A percentile compares a stretch with the other conserved stretches of the same genome.
These are phyloP conservation scores for Ulota crispa DNA, from an alignment of 225 moss, liverwort and hornwort genomes.

Conservation along the genomic window DNA sequence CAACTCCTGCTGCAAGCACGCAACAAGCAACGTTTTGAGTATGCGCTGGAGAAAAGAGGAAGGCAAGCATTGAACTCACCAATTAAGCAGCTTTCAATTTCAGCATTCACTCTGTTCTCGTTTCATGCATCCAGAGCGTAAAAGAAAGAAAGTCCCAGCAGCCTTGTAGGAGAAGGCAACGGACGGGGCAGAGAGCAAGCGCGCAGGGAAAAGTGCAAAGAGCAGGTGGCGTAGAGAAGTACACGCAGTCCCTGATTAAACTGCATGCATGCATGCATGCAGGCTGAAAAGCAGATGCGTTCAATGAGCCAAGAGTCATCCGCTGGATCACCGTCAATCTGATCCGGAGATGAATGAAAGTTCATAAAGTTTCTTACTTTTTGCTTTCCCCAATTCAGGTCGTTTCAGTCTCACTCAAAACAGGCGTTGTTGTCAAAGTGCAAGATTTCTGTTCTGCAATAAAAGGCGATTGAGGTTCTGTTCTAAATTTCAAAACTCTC, in stretches of 20 bases:
- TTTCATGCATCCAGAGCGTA: background rate
- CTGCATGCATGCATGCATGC: slow-evolving; percentile 27
- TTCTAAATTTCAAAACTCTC: background rate
- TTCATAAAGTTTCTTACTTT: background rate
- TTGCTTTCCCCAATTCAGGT: background rate
- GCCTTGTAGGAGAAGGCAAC: background rate
- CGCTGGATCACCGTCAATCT: background rate
- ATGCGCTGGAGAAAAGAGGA: background rate
- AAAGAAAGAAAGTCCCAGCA: background rate
- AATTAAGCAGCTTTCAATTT: background rate
- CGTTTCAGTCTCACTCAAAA: background rate
- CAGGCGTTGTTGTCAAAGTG: background rate
- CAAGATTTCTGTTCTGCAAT: no score
- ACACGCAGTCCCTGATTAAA: background rate
- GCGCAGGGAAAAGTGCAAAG: background rate
- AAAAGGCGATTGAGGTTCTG: no score
- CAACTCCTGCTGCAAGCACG: background rate
- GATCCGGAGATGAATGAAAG: slow-evolving; percentile 11
- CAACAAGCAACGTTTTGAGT: background rate
- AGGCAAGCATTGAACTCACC: background rate
- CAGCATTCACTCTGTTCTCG: background rate
- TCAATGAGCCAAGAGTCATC: background rate
- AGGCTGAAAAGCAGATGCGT: background rate
- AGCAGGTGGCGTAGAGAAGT: slow-evolving; percentile 19
- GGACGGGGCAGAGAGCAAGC: background rate